Base-by-base conservation (phyloP, 2,329 filamentous ascomycete genomes). In the Tolypocladium endophyticum region DNA sequence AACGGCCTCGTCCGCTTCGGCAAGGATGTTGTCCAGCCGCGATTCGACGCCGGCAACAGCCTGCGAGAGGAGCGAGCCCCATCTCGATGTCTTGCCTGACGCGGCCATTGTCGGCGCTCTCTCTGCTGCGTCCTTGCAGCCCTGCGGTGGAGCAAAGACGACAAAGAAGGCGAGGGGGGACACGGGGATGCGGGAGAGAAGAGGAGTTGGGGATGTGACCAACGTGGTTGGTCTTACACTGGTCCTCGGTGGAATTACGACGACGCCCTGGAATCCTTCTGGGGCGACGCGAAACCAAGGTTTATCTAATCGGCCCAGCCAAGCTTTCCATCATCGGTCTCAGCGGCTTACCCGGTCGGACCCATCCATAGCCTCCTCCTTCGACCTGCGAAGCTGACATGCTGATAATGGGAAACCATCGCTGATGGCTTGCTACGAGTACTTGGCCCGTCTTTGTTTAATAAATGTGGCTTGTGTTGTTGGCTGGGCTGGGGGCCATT, bases 21-120 rank as follows among this genome's bases (percentile, higher is more conserved):
- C 86, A 62, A 99, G 82, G 61, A 99, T 96, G 56, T 85, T 92
- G 73, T 99, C 94, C 61, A 99, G 83, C 52, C 90, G 87, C 61
- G 92, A 95, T 76, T 99, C 94, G 60, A 99, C 89, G 62, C 92
- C 92, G 59, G 92, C 92, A 62, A 97, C 91, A 64, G 93, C 92
- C 74, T 93, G 90, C 64, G 92, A 89, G 61, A 97, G 81, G 71
- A 96, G 88, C 38, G 85, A 86, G 54, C 87, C 88, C 89, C 89
- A 92, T 84, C 83, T 65, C 61, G 81, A 77, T 65, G 63, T 60
- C 68, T 83, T 82, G 63, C 74, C 74, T 39, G 79, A 74, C 63
- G 76, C 73, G 64, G 79, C 74, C 80, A 83, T 83, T 68, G 66
- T 62, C 28, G 50, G 61, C 60, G 39, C 30, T 56, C 35, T 56